phyloP scores from a whole-genome alignment of 345 rosid genomes.

The Nephelium lappaceum region DNA sequence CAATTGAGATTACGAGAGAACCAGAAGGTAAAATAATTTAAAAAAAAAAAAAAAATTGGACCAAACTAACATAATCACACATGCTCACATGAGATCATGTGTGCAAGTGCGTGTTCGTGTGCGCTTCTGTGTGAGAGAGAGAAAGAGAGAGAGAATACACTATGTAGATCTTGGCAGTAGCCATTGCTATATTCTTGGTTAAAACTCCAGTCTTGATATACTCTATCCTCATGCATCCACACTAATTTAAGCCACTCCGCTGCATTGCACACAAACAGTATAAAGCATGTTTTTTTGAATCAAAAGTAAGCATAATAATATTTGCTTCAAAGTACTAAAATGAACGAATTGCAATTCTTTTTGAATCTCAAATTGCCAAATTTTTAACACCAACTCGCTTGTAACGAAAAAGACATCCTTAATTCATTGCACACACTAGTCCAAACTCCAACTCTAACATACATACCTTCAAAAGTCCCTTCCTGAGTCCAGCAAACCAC shows the following conservation, averaged over 20 bases:
- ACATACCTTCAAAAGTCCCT: not conserved
- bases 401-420: not conserved
- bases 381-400: not conserved
- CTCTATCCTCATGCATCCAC: not conserved
- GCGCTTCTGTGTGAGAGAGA: not conserved
- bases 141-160: slow-evolving; percentile 41
- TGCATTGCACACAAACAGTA: slow-evolving; percentile 12
- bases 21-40: not conserved
- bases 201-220: slow-evolving; percentile 2
- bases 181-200: slow-evolving; percentile 37
- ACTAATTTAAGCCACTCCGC: not conserved
- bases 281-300: not conserved
- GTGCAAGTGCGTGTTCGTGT: not conserved
- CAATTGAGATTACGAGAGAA: not conserved
- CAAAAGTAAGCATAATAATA: not conserved
- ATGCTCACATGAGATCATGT: no score
- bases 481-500: not conserved
- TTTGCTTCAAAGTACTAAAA: not conserved
- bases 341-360: not conserved
- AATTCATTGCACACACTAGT: not conserved
- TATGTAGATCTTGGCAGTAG: slow-evolving; percentile 58
- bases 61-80: not conserved
- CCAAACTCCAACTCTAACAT: not conserved
- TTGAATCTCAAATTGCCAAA: not conserved
- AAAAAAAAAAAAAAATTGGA: not conserved